A percentile compares a stretch with the other conserved stretches of the same genome.
These are phyloP conservation scores for Teratosphaeria nubilosa DNA, from an alignment of 2,329 filamentous ascomycete genomes.

Conservation along the genomic window DNA sequence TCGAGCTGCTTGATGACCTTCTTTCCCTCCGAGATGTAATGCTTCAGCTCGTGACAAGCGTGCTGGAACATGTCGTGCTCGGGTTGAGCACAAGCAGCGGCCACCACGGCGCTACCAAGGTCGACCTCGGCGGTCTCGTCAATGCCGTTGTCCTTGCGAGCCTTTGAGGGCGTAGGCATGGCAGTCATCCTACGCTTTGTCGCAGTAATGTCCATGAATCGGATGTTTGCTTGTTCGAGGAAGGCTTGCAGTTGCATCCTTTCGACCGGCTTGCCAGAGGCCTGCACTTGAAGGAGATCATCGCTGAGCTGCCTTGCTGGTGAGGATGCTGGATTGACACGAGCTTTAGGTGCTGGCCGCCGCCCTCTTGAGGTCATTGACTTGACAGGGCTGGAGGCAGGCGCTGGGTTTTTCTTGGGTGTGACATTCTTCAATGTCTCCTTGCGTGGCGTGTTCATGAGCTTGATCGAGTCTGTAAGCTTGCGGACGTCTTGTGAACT, in stretches of 20 bases:
- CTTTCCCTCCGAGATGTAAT: conserved; percentile 88
- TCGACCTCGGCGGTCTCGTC: conserved; percentile 26
- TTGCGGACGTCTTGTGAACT: conserved; percentile 10
- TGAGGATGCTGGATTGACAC: conserved; percentile 11
- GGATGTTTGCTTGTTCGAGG: conserved; percentile 87
- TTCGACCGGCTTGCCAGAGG: conserved; percentile 11
- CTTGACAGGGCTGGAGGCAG: conserved; percentile 32
- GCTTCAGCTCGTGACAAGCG: conserved; percentile 87
- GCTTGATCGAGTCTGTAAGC: conserved; percentile 35
- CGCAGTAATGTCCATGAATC: conserved; percentile 97
- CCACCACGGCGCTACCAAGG: conserved; percentile 72
- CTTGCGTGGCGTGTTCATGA: conserved; percentile 40
- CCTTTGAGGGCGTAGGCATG: conserved; percentile 38
- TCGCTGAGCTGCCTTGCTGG: conserved; percentile 19
- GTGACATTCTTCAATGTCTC: conserved; percentile 30
- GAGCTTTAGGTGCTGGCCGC: conserved; percentile 21
- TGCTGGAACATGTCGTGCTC: conserved; percentile 94
- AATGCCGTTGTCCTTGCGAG: conserved; percentile 5
- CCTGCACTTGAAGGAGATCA: conserved; percentile 14
- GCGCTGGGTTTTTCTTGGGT: conserved; percentile 29
- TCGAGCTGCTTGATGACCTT: conserved; percentile 87
- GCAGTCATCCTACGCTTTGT: conserved; percentile 85
- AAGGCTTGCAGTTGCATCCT: conserved; percentile 71
- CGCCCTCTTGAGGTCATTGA: conserved; percentile 27
- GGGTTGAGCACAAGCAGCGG: conserved; percentile 81